Percentiles rank a stretch among this genome's conserved stretches.
Evolutionary conservation across 371 early-diverging fungal species (phyloP).

Genomic region (Apophysomyces elegans): DNA sequence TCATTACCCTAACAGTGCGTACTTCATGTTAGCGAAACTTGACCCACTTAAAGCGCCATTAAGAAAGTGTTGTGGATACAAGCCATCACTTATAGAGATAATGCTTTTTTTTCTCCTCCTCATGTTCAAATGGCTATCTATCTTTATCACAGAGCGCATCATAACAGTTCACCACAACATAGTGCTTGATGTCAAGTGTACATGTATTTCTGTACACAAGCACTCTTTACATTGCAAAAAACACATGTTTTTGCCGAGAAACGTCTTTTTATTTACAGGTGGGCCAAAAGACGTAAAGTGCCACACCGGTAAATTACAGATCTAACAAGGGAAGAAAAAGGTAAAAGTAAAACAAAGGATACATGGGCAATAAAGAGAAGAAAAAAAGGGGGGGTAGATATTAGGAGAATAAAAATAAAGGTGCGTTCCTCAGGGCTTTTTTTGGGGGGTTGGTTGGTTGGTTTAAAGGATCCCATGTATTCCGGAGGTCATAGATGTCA

Average conservation of each 20-base stretch:
- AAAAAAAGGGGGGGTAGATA: background rate
- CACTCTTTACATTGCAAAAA: constrained; percentile 1
- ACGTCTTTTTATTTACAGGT: constrained; percentile 39
- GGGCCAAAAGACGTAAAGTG: constrained; percentile 43
- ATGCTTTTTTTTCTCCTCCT: too few relatives aligned
- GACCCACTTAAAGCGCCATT: too few relatives aligned
- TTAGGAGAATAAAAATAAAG: background rate
- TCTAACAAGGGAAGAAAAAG: constrained; percentile 7
- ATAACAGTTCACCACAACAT: background rate
- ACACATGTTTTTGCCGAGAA: background rate
- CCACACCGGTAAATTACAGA: constrained; percentile 21
- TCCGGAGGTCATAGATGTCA: background rate
- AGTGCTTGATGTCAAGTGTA: background rate
- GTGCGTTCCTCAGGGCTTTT: constrained; percentile 10
- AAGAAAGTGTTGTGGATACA: too few relatives aligned
- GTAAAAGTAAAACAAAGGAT: constrained; percentile 12
- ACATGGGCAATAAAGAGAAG: background rate
- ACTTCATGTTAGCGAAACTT: too few relatives aligned
- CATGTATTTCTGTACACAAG: constrained; percentile 12
- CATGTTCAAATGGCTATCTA: too few relatives aligned
- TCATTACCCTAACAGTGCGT: too few relatives aligned
- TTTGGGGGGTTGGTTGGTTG: background rate
- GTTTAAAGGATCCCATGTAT: background rate
- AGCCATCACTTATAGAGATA: too few relatives aligned
- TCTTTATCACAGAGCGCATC: too few relatives aligned